A percentile compares a stretch with the other conserved stretches of the same genome.
phyloP scores from a whole-genome alignment of 2,329 filamentous ascomycete genomes.

The Claviceps pazoutovae region DNA sequence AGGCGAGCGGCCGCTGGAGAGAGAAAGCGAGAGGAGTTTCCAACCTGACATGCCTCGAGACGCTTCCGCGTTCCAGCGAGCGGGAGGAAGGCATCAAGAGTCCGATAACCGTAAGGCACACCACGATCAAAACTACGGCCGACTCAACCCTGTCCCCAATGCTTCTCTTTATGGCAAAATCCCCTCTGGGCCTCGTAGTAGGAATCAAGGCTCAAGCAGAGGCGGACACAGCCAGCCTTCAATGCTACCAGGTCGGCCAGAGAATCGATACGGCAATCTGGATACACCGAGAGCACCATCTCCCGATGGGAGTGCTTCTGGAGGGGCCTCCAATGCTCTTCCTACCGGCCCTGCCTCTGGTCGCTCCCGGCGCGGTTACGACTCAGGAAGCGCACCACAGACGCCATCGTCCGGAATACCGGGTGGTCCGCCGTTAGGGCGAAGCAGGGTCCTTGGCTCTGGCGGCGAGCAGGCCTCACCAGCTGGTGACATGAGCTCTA shows the following conservation, averaged over 20 bases:
- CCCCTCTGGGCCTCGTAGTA: conserved; percentile 43
- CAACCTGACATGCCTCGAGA: conserved; percentile 27
- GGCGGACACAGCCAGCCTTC: conserved; percentile 19
- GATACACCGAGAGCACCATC: conserved; percentile 30
- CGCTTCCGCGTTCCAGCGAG: conserved; percentile 22
- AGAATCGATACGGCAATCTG: conserved; percentile 26
- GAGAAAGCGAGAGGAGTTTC: conserved; percentile 19
- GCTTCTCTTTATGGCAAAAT: conserved; percentile 25
- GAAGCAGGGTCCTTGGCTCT: conserved; percentile 25
- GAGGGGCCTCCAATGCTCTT: conserved; percentile 32
- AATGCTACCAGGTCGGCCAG: conserved; percentile 13
- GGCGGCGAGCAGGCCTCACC: conserved; percentile 13
- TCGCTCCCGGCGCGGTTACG: conserved; percentile 31
- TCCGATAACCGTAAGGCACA: conserved; percentile 35
- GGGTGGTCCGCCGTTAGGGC: conserved; percentile 23
- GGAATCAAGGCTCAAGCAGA: conserved; percentile 30
- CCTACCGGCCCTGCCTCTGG: conserved; percentile 40
- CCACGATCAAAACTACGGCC: conserved; percentile 49
- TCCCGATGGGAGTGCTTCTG: conserved; percentile 26
- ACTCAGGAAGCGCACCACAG: conserved; percentile 18
- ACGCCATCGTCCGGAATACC: conserved; percentile 17
- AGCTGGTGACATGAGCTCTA: conserved; percentile 11
- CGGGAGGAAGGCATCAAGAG: conserved; percentile 26
- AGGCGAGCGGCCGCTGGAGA: conserved; percentile 25
- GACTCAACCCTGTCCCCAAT: conserved; percentile 36